phyloP scores from a whole-genome alignment of 768 basidiomycete genomes.

The Termitomyces sp. region DNA sequence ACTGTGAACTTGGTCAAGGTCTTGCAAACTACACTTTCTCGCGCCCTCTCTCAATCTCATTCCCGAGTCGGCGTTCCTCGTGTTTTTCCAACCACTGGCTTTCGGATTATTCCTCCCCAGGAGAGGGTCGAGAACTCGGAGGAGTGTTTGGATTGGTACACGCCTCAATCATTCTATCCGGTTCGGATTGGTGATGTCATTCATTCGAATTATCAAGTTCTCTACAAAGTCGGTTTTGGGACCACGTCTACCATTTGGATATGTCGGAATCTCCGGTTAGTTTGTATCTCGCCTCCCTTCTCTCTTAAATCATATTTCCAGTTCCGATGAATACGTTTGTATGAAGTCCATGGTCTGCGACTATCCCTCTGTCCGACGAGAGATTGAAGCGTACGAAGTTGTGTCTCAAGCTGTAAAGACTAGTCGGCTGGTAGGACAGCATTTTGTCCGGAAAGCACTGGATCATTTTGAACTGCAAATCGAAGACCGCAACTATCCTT shows the following conservation, averaged over 20 bases:
- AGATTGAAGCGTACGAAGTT: not conserved
- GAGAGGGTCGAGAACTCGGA: not conserved
- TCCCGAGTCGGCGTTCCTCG: not conserved
- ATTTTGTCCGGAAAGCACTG: not conserved
- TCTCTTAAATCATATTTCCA: not conserved
- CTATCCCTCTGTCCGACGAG: not conserved
- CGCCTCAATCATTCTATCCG: not conserved
- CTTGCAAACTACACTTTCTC: no score
- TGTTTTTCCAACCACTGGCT: not conserved
- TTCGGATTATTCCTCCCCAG: not conserved
- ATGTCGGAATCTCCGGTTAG: not conserved
- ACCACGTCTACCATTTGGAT: not conserved
- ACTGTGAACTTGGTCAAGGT: no score
- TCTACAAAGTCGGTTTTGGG: not conserved
- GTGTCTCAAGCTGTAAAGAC: not conserved
- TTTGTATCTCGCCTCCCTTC: not conserved
- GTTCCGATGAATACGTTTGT: not conserved
- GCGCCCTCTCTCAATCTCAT: no score
- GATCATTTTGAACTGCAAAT: not conserved
- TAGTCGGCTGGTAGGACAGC: not conserved
- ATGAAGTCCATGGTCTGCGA: constrained; percentile 4
- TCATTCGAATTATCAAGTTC: not conserved
- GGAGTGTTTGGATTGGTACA: not conserved
- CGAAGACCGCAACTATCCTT: not conserved
- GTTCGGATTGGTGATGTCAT: not conserved